phyloP scores from a whole-genome alignment of 495 filamentous ascomycete genomes.

The Amorphotheca resinae region DNA sequence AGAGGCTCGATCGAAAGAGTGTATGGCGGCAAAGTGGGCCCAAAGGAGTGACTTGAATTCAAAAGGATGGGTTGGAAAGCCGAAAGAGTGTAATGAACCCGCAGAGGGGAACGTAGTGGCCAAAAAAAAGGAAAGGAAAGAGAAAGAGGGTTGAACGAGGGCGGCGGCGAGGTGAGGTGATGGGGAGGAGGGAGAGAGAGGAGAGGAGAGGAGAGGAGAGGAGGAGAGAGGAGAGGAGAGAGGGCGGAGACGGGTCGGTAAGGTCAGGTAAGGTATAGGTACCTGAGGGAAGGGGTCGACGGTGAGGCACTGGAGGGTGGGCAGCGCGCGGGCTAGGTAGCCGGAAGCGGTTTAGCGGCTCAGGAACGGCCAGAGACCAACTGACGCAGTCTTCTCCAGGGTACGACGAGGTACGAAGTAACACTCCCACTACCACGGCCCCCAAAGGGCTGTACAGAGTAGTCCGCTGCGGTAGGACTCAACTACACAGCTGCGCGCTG shows the following conservation, averaged over 20 bases:
- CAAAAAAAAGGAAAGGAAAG: constrained; percentile 13
- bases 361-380: no score
- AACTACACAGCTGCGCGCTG: no score
- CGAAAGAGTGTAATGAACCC: constrained; percentile 22
- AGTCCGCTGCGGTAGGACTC: no score
- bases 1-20: constrained; percentile 9
- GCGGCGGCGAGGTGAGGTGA: constrained; percentile 3
- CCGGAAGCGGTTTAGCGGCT: neutral
- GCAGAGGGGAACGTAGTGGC: constrained; percentile 19
- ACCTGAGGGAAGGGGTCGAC: neutral
- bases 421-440: no score
- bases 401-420: no score
- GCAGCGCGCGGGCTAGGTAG: neutral
- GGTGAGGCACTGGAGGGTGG: neutral
- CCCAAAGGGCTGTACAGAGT: no score
- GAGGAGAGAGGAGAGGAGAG: constrained; percentile 6
- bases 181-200: constrained; percentile 1
- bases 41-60: constrained; percentile 1
- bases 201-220: constrained; percentile 7
- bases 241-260: neutral
- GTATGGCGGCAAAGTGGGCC: constrained; percentile 4
- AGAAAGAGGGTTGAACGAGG: constrained; percentile 10
- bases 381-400: no score
- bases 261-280: no score
- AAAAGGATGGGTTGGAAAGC: constrained; percentile 8